Evolutionary conservation across 2,329 filamentous ascomycete genomes (phyloP).

Genomic region (Leptographium galeiforme): DNA sequence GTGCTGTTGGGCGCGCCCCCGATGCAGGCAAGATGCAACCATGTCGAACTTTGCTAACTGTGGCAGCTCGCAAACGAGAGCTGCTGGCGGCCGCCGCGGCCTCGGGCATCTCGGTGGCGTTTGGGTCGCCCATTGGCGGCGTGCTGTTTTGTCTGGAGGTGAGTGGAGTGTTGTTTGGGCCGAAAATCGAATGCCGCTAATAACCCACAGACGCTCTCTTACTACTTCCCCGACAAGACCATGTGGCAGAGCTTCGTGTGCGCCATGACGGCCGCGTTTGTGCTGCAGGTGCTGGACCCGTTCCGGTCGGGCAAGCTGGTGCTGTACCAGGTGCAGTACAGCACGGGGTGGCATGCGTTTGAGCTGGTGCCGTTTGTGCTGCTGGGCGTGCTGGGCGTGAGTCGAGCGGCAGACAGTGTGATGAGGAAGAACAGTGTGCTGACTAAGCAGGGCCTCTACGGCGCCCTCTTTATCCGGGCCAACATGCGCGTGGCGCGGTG

Average conservation of each 20-base stretch:
- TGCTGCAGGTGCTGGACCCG: slow-evolving; percentile 82
- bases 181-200: neutral
- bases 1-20: neutral
- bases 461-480: slow-evolving; percentile 83
- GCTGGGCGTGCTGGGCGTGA: slow-evolving; percentile 67
- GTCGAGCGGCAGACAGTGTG: slow-evolving; percentile 14
- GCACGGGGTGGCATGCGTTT: slow-evolving; percentile 83
- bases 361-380: slow-evolving; percentile 80
- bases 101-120: slow-evolving; percentile 85
- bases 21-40: no score
- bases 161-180: slow-evolving; percentile 10
- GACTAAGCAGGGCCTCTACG: slow-evolving; percentile 61
- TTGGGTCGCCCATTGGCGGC: slow-evolving; percentile 85
- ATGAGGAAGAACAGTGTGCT: neutral
- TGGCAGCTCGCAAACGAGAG: slow-evolving; percentile 73
- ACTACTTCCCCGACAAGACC: slow-evolving; percentile 97
- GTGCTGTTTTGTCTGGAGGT: slow-evolving; percentile 92
- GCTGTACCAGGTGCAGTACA: slow-evolving; percentile 90
- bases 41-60: no score
- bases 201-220: slow-evolving; percentile 60
- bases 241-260: slow-evolving; percentile 99
- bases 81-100: slow-evolving; percentile 85
- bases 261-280: slow-evolving; percentile 95
- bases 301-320: slow-evolving; percentile 94
- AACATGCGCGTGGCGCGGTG: slow-evolving; percentile 80